Base-by-base conservation (phyloP, 139 green algal species). In the Auxenochlorella pyrenoidosa region DNA sequence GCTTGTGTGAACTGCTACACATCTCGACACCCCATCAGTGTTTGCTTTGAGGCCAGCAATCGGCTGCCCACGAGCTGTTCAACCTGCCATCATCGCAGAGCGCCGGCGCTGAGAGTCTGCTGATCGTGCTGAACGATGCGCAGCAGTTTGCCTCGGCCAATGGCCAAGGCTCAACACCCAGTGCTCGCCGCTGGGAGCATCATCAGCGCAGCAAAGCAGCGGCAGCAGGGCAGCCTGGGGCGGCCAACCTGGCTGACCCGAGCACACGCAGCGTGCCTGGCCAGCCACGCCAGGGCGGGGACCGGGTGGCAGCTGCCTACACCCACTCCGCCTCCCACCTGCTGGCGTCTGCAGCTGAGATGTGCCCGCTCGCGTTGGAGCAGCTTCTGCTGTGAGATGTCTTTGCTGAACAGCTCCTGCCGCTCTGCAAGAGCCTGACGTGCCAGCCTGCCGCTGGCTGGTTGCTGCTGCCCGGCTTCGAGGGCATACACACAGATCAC, bases 71-170 rank as follows among this genome's bases (percentile, higher is more conserved):
- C 18, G 10, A 22, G 54, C 54, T 63, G 54, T 13, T 63, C 15
- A 22, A 22, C 3, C 54, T 63, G 12, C 54, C 18, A 13, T 15
- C 66, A 34, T 15, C 32, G 32, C 66, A 73, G 66, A 36, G 30
- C 66, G 10, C n/a, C 13, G 66, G 32, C 6, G 66, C 12, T 16
- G 66, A 38, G 3, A 47, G 70, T 44, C 2, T 41, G 70, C 43
- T 81, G 43, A 30, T 81, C 8, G 75, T 81, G 75, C 32, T 81
- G 44, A 81, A 63, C n/a, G 75, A 81, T 15, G 43, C 75, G 16
- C 75, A 59, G 43, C 75, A 81, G 44, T 81, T 58, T 63, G 15
- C 75, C 28, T 21, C 43, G 5, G 34, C 15, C 38, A 22, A 22
- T 34, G 63, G 63, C 21, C 28, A 38, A 18, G 38, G 32, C 18